phyloP scores from a whole-genome alignment of 352 stramenopile species.

The Phytophthora rubi region DNA sequence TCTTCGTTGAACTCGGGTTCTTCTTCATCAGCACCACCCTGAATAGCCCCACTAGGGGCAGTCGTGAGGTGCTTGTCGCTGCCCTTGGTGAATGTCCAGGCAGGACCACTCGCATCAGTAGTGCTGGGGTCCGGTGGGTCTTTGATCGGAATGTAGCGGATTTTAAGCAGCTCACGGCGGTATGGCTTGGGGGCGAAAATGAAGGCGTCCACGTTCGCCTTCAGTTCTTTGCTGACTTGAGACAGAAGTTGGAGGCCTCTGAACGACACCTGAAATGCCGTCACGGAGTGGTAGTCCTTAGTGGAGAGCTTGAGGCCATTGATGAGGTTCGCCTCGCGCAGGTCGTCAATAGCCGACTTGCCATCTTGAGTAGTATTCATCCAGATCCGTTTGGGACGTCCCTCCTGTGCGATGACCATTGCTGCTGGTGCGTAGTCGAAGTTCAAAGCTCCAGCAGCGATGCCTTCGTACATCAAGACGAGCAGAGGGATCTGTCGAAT shows the following conservation, averaged over 20 bases:
- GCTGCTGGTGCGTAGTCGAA: constrained; percentile 72
- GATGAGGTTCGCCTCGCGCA: constrained; percentile 64
- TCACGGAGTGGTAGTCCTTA: constrained; percentile 69
- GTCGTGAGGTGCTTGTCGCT: constrained; percentile 48
- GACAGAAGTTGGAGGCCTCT: constrained; percentile 51
- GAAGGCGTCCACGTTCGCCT: constrained; percentile 57
- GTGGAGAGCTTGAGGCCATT: constrained; percentile 72
- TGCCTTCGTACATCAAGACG: constrained; percentile 65
- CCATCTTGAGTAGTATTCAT: constrained; percentile 74
- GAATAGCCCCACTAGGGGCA: constrained; percentile 9
- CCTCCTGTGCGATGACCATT: constrained; percentile 62
- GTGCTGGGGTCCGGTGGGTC: constrained; percentile 33
- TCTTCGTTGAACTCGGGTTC: constrained; percentile 37
- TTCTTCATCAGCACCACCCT: constrained; percentile 26
- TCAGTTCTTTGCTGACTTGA: constrained; percentile 55
- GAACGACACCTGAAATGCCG: constrained; percentile 63
- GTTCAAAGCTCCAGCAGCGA: constrained; percentile 57
- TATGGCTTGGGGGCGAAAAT: constrained; percentile 68
- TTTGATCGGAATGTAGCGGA: constrained; percentile 67
- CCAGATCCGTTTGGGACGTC: constrained; percentile 59
- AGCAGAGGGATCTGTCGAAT: constrained; percentile 93
- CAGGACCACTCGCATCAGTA: constrained; percentile 26
- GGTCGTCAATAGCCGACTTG: constrained; percentile 69
- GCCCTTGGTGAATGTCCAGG: constrained; percentile 44
- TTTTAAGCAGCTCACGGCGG: constrained; percentile 58